phyloP scores from a whole-genome alignment of 306 rosid genomes.

The Hippophae gyantsensis region DNA sequence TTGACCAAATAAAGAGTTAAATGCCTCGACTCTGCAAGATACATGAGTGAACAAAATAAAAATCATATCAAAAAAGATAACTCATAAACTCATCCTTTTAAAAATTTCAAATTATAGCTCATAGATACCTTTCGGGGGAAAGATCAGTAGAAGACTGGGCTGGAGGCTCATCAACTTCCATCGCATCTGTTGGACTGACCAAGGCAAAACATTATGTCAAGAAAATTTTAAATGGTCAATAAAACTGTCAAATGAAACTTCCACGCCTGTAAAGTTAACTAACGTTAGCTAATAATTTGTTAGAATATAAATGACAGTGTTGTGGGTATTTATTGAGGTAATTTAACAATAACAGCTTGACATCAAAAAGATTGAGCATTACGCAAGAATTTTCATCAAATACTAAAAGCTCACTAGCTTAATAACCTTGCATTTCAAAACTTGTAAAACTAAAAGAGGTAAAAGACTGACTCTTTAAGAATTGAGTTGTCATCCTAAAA shows the following conservation, averaged over 20 bases:
- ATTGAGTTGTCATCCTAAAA: background rate
- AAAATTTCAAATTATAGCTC: slow-evolving; percentile 6
- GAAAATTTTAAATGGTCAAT: slow-evolving; percentile 2
- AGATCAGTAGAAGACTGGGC: slow-evolving; percentile 40
- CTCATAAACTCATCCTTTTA: background rate
- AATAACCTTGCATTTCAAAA: background rate
- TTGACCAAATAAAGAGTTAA: slow-evolving; percentile 69
- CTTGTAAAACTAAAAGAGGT: background rate
- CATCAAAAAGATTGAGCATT: background rate
- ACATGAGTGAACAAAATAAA: background rate
- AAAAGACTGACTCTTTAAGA: background rate
- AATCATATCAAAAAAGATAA: background rate
- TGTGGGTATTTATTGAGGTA: background rate
- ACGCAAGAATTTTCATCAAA: background rate
- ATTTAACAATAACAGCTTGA: background rate
- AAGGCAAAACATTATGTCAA: slow-evolving; percentile 11
- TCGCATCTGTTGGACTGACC: slow-evolving; percentile 48
- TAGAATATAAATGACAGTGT: background rate
- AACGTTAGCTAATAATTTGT: too few relatives aligned
- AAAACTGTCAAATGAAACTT: background rate
- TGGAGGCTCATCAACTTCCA: slow-evolving; percentile 63
- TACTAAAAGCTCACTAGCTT: background rate
- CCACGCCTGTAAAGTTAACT: background rate
- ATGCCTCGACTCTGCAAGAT: slow-evolving; percentile 58
- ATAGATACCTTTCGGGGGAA: slow-evolving; percentile 59